These are phyloP conservation scores for Gastrolobium bilobum DNA, from an alignment of 306 rosid species.

Conservation along the genomic window DNA sequence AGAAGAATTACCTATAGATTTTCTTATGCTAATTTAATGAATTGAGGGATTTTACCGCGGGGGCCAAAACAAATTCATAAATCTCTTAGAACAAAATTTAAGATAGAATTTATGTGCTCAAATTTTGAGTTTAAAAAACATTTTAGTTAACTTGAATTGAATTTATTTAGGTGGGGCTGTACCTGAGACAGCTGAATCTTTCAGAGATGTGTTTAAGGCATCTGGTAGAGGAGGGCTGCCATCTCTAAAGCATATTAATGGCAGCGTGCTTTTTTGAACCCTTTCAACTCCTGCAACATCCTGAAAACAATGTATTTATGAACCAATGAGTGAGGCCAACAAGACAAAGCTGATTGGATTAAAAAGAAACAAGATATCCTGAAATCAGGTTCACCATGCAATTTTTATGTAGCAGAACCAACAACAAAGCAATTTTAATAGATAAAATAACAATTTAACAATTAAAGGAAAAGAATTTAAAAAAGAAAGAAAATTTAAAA, in stretches of 20 bases:
- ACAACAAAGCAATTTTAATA: not conserved
- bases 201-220: slow-evolving; percentile 66
- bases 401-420: slow-evolving; percentile 31
- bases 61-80: slow-evolving; percentile 11
- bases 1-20: not conserved
- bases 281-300: slow-evolving; percentile 61
- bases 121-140: not conserved
- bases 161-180: slow-evolving; percentile 14
- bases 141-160: slow-evolving; percentile 35
- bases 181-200: slow-evolving; percentile 66
- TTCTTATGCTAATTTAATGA: slow-evolving; percentile 3
- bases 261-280: slow-evolving; percentile 65
- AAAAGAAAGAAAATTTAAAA: not conserved
- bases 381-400: slow-evolving; percentile 11
- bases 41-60: not conserved
- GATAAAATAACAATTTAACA: slow-evolving; percentile 1
- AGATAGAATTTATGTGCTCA: slow-evolving; percentile 37
- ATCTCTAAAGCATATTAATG: slow-evolving; percentile 85
- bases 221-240: slow-evolving; percentile 95
- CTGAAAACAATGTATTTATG: slow-evolving; percentile 59
- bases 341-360: slow-evolving; percentile 12
- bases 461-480: not conserved
- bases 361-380: slow-evolving; percentile 15
- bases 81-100: slow-evolving; percentile 15
- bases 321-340: slow-evolving; percentile 40